Percentiles rank a stretch among this genome's conserved stretches.
These are phyloP conservation scores for Saussurea involucrata DNA, from an alignment of 129 eudicot genomes.

Conservation along the genomic window DNA sequence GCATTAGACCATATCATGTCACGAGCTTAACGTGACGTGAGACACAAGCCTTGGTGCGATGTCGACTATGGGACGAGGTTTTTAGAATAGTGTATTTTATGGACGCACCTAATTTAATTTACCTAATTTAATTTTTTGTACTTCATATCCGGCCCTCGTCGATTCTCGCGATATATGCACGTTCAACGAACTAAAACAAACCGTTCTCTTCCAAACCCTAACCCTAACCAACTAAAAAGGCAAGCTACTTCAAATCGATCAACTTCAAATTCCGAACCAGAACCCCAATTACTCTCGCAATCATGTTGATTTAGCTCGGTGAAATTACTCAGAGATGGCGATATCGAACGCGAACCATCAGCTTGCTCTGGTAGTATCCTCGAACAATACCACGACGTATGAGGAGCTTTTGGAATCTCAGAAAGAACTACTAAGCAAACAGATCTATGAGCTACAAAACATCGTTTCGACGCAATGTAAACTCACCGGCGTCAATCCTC, in stretches of 20 bases:
- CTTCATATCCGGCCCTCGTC: background rate
- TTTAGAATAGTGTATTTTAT: no score
- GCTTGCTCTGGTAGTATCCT: constrained; percentile 42
- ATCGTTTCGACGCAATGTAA: constrained; percentile 70
- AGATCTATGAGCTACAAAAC: constrained; percentile 63
- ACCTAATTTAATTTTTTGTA: no score
- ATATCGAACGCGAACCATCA: constrained; percentile 39
- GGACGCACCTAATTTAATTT: no score
- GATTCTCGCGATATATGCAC: background rate
- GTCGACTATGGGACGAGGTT: no score
- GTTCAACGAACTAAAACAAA: constrained; percentile 13
- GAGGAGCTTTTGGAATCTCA: constrained; percentile 55
- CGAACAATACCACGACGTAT: constrained; percentile 41
- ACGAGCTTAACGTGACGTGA: no score
- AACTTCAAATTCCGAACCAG: background rate
- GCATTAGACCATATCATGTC: no score
- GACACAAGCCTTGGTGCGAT: no score
- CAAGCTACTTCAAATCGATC: background rate
- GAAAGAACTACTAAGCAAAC: constrained; percentile 53
- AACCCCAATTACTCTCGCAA: constrained; percentile 3
- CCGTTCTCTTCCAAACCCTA: constrained; percentile 33
- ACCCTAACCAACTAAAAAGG: constrained; percentile 5
- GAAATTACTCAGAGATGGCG: constrained; percentile 43
- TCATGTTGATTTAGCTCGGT: constrained; percentile 24
- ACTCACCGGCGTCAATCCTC: constrained; percentile 94